phyloP scores from a whole-genome alignment of 345 rosid genomes.

The Gossypium arboreum region DNA sequence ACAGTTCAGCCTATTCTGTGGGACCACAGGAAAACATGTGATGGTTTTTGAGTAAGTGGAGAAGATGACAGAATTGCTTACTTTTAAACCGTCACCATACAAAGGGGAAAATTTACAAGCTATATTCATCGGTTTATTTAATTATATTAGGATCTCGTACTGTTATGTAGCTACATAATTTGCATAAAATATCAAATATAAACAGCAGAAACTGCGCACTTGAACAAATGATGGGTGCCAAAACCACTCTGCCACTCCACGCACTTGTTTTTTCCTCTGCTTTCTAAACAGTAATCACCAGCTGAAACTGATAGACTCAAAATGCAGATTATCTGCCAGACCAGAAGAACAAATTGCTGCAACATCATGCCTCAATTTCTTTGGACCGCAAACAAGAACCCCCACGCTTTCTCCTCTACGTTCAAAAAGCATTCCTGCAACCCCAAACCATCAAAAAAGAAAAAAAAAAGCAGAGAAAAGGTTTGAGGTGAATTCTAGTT shows the following conservation, averaged over 20 bases:
- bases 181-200: neutral
- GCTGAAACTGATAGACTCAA: slow-evolving; percentile 60
- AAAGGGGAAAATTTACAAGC: neutral
- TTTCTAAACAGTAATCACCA: slow-evolving; percentile 34
- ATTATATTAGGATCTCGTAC: neutral
- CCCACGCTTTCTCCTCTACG: slow-evolving; percentile 46
- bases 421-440: slow-evolving; percentile 39
- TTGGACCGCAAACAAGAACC: slow-evolving; percentile 55
- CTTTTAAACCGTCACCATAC: neutral
- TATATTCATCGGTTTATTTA: neutral
- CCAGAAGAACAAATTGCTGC: slow-evolving; percentile 57
- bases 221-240: neutral
- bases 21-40: neutral
- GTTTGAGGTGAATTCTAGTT: neutral
- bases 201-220: neutral
- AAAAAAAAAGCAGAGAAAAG: no score
- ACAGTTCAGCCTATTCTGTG: no score
- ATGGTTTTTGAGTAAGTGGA: neutral
- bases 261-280: neutral
- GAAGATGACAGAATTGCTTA: neutral
- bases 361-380: slow-evolving; percentile 51
- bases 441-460: neutral
- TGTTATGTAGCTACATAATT: neutral
- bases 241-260: neutral
- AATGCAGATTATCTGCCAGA: slow-evolving; percentile 43